A percentile compares a stretch with the other conserved stretches of the same genome.
phyloP scores from a whole-genome alignment of 2,329 filamentous ascomycete genomes.

The Zasmidium citrigriseum region DNA sequence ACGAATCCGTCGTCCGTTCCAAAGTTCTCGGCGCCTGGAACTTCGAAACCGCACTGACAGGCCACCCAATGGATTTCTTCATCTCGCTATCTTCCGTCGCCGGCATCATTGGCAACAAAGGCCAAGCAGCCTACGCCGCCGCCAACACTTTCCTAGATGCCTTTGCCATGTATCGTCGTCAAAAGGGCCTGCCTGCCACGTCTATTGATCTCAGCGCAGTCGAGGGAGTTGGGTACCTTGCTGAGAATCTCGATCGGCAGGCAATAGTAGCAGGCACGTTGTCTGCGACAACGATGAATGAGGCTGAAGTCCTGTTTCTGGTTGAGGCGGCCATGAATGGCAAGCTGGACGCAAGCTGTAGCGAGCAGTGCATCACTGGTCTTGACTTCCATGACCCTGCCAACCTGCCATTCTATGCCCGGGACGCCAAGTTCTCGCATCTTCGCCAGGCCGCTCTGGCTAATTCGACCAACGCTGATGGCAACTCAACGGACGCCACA shows the following conservation, averaged over 20 bases:
- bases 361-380: too few relatives aligned
- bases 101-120: constrained; percentile 18
- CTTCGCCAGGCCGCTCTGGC: background rate
- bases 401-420: background rate
- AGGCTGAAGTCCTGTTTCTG: too few relatives aligned
- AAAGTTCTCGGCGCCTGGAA: constrained; percentile 34
- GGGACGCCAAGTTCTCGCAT: background rate
- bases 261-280: too few relatives aligned
- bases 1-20: constrained; percentile 5
- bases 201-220: constrained; percentile 28
- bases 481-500: background rate
- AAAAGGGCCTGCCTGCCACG: constrained; percentile 21
- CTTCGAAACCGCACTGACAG: background rate
- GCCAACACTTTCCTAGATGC: constrained; percentile 25
- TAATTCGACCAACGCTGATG: background rate
- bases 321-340: too few relatives aligned
- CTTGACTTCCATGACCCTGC: too few relatives aligned
- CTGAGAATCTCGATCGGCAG: background rate
- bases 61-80: constrained; percentile 27
- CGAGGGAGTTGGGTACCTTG: constrained; percentile 13
- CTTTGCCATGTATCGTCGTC: constrained; percentile 25
- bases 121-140: constrained; percentile 25
- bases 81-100: constrained; percentile 23
- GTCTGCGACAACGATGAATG: too few relatives aligned
- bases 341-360: too few relatives aligned